Base-by-base conservation (phyloP, 495 filamentous ascomycete genomes). In the Penicillium ucsense region DNA sequence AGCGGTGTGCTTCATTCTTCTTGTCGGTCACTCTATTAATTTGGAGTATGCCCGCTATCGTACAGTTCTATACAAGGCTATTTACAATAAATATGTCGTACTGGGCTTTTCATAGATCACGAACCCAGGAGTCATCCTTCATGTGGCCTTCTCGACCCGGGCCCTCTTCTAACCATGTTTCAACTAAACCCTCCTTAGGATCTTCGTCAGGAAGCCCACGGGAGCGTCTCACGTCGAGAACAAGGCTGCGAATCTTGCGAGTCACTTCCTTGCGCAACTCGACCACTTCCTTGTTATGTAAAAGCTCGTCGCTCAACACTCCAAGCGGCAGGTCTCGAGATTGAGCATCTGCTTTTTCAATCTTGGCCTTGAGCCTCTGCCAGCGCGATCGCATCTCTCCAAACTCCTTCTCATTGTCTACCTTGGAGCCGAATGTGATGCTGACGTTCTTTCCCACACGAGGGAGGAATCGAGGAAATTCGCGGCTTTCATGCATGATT, bases 221-320 rank as follows among this genome's bases (percentile, higher is more conserved):
- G 30, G 73, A 69, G 45, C 73, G 72, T 51, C 91, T 71, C 6
- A 97, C 76, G 48, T 86, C 85, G 28, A 91, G 55, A 0, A 98
- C 86, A 53, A 89, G 84, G 38, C 82, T 76, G 32, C 92, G 70
- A 27, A 97, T 79, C 48, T 84, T 74, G 61, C 76, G 67, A 27
- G 92, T 86, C 32, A 88, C 84, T 64, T 96, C 91, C 44, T 85
- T 83, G 53, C 92, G 77, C 50, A 98, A 69, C 52, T 79, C 73
- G 43, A 85, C 75, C 0, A 88, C 92, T 60, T 95, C 86, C 36
- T 70, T 59, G 7, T 82, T 80, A 56, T 82, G 79, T 61, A 80
- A 79, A 33, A 95, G 66, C 52, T 82, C 78, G 6, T 89, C 82
- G 2, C 72, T 78, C 56, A 87, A 57, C n/a, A 81, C 81, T 1